phyloP scores from a whole-genome alignment of 345 rosid species.

The Raphanus raphanistrum region DNA sequence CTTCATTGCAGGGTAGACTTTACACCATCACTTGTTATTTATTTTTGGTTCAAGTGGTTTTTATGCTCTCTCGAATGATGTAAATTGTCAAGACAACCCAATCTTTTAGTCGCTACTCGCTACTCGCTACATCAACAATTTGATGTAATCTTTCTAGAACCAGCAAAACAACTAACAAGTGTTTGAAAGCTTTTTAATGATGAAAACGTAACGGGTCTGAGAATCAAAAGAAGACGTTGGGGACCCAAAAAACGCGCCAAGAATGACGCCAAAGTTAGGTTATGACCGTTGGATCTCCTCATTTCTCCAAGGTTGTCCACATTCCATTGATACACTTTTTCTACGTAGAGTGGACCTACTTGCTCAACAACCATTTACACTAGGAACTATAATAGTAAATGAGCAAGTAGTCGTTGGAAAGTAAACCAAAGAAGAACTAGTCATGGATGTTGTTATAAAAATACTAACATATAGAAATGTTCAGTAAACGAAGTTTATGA shows the following conservation, averaged over 20 bases:
- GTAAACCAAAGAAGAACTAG: constrained; percentile 1
- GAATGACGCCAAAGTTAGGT: constrained; percentile 15
- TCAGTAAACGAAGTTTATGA: not conserved
- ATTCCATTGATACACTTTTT: constrained; percentile 21
- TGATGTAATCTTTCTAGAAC: not conserved
- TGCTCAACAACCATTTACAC: constrained; percentile 23
- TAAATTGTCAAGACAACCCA: not conserved
- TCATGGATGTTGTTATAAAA: not conserved
- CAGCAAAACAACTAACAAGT: constrained; percentile 5
- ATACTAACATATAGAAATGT: not conserved
- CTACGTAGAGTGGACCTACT: constrained; percentile 7
- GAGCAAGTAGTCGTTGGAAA: not conserved
- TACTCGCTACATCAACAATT: not conserved
- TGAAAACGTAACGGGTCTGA: constrained; percentile 24
- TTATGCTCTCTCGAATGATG: not conserved
- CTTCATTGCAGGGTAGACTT: constrained; percentile 12
- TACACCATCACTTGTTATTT: not conserved
- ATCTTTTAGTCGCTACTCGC: not conserved
- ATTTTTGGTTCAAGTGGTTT: not conserved
- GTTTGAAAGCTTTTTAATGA: not conserved
- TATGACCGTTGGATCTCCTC: constrained; percentile 34
- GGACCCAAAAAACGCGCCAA: constrained; percentile 37
- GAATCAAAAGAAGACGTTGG: constrained; percentile 2
- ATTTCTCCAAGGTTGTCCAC: constrained; percentile 12
- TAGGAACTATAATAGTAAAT: not conserved